These are phyloP conservation scores for Aureobasidium sp. DNA, from an alignment of 2,329 filamentous ascomycete species.

Conservation along the genomic window DNA sequence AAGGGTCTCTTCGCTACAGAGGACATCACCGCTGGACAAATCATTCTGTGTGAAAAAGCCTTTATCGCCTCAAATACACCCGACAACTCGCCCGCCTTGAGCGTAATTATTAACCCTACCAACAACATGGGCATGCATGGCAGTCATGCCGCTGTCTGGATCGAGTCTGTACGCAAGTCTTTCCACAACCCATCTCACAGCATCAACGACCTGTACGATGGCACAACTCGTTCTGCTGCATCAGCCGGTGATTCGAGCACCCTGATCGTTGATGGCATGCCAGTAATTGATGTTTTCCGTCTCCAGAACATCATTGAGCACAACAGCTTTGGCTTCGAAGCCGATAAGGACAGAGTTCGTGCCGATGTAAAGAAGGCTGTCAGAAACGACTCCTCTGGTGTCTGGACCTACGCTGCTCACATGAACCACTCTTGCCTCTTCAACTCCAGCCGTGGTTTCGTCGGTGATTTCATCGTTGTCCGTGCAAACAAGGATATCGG, in stretches of 20 bases:
- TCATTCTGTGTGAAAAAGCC: not conserved
- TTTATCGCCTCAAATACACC: not conserved
- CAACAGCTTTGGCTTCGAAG: not conserved
- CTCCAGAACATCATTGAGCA: not conserved
- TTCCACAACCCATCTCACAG: not conserved
- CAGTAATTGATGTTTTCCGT: not conserved
- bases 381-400: not conserved
- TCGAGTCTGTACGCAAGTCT: not conserved
- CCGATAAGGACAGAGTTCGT: not conserved
- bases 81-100: not conserved
- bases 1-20: not conserved
- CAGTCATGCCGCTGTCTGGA: not conserved
- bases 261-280: not conserved
- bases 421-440: not conserved
- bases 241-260: too few relatives aligned
- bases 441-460: not conserved
- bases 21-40: not conserved
- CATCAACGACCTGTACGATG: not conserved
- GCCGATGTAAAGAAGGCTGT: not conserved
- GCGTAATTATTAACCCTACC: not conserved
- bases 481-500: not conserved
- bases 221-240: not conserved
- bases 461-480: not conserved
- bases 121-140: not conserved
- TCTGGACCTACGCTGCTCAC: not conserved